phyloP scores from a whole-genome alignment of 257 asterid species.

The Solanum piurae region DNA sequence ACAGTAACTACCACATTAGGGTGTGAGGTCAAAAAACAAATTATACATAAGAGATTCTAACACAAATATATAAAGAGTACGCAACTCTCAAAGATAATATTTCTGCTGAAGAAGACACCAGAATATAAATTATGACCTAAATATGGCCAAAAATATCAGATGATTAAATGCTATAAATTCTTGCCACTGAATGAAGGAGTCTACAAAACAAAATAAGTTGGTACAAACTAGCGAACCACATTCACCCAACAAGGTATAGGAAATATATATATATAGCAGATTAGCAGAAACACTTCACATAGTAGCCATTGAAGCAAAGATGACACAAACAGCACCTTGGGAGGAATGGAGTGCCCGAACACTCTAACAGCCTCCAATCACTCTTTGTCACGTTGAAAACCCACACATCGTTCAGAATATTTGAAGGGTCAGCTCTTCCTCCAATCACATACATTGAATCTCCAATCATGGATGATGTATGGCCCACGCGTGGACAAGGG shows the following conservation, averaged over 20 bases:
- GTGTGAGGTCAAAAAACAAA: not conserved
- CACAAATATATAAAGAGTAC: not conserved
- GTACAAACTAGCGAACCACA: not conserved
- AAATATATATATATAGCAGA: not conserved
- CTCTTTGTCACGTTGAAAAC: slow-evolving; percentile 29
- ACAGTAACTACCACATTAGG: not conserved
- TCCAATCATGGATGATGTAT: slow-evolving; percentile 55
- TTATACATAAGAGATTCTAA: not conserved
- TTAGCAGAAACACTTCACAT: not conserved
- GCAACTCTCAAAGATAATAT: not conserved
- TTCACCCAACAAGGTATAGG: not conserved
- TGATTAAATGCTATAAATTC: not conserved
- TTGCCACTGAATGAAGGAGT: not conserved
- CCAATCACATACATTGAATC: slow-evolving; percentile 66
- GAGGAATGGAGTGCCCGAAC: slow-evolving; percentile 52
- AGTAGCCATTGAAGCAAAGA: not conserved
- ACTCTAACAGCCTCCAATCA: slow-evolving; percentile 60
- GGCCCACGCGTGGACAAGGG: slow-evolving; percentile 91
- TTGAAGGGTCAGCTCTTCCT: slow-evolving; percentile 85
- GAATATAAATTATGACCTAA: not conserved
- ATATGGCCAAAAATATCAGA: not conserved
- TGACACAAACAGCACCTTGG: slow-evolving; percentile 49
- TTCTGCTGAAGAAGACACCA: not conserved
- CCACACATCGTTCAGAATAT: slow-evolving; percentile 85
- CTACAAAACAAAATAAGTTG: not conserved